These are phyloP conservation scores for Yarrowia hollandica DNA, from an alignment of 805 yeast species.

Conservation along the genomic window DNA sequence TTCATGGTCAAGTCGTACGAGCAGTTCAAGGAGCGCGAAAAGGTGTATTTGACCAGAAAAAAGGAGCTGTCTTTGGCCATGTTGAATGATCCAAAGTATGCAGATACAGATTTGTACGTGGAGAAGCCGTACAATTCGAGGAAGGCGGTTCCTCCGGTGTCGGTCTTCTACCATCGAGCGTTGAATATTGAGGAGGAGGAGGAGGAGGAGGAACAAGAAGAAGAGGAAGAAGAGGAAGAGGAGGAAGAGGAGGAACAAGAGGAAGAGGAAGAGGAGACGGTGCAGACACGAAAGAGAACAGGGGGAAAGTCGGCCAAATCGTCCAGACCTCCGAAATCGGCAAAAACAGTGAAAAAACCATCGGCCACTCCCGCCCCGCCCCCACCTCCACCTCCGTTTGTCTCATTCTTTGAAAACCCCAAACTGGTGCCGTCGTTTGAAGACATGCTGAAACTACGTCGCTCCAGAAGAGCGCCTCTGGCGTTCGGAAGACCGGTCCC, in stretches of 20 bases:
- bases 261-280: background rate
- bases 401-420: conserved; percentile 14
- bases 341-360: too few species aligned
- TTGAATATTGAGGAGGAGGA: background rate
- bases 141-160: background rate
- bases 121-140: conserved; percentile 7
- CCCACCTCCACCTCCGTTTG: conserved; percentile 1
- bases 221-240: background rate
- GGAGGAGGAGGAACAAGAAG: background rate
- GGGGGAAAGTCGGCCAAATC: background rate
- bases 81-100: conserved; percentile 8
- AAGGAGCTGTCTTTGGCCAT: conserved; percentile 8
- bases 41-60: background rate
- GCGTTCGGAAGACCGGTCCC: conserved; percentile 20
- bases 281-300: background rate
- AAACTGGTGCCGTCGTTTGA: conserved; percentile 18
- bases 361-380: background rate
- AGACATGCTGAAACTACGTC: conserved; percentile 7
- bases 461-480: conserved; percentile 15
- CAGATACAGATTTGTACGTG: background rate
- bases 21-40: conserved; percentile 18
- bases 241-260: conserved; percentile 14
- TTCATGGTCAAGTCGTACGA: conserved; percentile 13
- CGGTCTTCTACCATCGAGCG: conserved; percentile 1
- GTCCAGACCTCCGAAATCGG: background rate